Evolutionary conservation across 2,329 filamentous ascomycete species (phyloP).

Genomic region (Colletotrichum destructivum): DNA sequence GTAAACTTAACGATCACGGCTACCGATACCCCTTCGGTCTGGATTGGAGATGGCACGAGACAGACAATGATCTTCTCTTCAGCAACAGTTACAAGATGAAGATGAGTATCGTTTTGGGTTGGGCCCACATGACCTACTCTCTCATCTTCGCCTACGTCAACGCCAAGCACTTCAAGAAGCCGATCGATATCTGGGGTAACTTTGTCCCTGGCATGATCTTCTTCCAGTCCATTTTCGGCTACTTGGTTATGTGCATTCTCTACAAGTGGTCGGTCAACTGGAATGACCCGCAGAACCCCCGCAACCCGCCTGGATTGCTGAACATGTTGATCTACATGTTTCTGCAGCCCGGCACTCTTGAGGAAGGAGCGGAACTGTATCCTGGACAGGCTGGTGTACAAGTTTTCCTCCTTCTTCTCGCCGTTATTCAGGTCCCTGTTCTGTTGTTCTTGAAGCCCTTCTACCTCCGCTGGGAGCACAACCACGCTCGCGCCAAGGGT

Average conservation of each 20-base stretch:
- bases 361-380: slow-evolving; percentile 78
- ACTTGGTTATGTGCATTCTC: slow-evolving; percentile 92
- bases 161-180: slow-evolving; percentile 92
- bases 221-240: slow-evolving; percentile 99
- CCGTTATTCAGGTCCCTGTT: slow-evolving; percentile 88
- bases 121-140: slow-evolving; percentile 99
- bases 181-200: slow-evolving; percentile 97
- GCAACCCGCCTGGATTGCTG: slow-evolving; percentile 86
- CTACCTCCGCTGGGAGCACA: slow-evolving; percentile 95
- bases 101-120: slow-evolving; percentile 96
- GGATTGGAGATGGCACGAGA: slow-evolving; percentile 96
- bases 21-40: slow-evolving; percentile 97
- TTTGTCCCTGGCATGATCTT: slow-evolving; percentile 99
- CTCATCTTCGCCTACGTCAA: slow-evolving; percentile 94
- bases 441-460: slow-evolving; percentile 96
- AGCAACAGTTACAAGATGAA: slow-evolving; percentile 99
- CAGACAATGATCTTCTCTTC: slow-evolving; percentile 95
- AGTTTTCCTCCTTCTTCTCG: slow-evolving; percentile 83
- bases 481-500: slow-evolving; percentile 86
- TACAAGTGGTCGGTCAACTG: slow-evolving; percentile 98
- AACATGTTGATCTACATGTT: slow-evolving; percentile 99
- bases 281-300: slow-evolving; percentile 70
- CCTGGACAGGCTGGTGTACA: slow-evolving; percentile 83
- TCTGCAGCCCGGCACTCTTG: slow-evolving; percentile 82
- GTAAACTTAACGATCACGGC: slow-evolving; percentile 74